These are phyloP conservation scores for Fusarium dimerum DNA, from an alignment of 2,329 filamentous ascomycete species.

Conservation along the genomic window DNA sequence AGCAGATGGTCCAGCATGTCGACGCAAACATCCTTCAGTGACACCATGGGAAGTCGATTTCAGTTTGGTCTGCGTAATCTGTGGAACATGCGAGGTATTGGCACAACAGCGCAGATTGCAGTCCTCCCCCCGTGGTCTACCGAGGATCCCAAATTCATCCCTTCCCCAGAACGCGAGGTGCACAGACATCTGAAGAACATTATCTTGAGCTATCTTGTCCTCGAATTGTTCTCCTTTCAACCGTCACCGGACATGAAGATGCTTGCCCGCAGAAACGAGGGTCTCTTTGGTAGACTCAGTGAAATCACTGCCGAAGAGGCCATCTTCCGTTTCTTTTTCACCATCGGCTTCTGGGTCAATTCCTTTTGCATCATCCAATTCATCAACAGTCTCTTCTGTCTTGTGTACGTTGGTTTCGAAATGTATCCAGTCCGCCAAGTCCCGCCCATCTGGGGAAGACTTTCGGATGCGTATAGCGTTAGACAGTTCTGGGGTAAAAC, in stretches of 20 bases:
- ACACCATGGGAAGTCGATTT: background rate
- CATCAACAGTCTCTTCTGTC: slow-evolving; percentile 14
- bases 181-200: slow-evolving; percentile 10
- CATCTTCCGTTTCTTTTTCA: slow-evolving; percentile 15
- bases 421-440: slow-evolving; percentile 15
- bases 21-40: background rate
- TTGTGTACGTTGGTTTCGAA: slow-evolving; percentile 5
- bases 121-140: slow-evolving; percentile 9
- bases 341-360: slow-evolving; percentile 20
- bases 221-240: slow-evolving; percentile 16
- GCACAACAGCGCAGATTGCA: slow-evolving; percentile 7
- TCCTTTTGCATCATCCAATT: slow-evolving; percentile 20
- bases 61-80: slow-evolving; percentile 11
- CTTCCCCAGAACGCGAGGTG: slow-evolving; percentile 5
- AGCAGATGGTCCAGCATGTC: background rate
- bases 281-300: slow-evolving; percentile 5
- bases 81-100: slow-evolving; percentile 20
- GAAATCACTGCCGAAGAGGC: slow-evolving; percentile 6
- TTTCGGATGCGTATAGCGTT: slow-evolving; percentile 18
- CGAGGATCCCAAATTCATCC: background rate
- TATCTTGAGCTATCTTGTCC: slow-evolving; percentile 8
- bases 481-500: slow-evolving; percentile 20
- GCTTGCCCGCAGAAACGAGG: slow-evolving; percentile 11
- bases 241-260: slow-evolving; percentile 10
- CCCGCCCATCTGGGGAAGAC: slow-evolving; percentile 14